Conservation (phyloP, 73 alveolate species). For the Paramecium biaurelia region DNA sequence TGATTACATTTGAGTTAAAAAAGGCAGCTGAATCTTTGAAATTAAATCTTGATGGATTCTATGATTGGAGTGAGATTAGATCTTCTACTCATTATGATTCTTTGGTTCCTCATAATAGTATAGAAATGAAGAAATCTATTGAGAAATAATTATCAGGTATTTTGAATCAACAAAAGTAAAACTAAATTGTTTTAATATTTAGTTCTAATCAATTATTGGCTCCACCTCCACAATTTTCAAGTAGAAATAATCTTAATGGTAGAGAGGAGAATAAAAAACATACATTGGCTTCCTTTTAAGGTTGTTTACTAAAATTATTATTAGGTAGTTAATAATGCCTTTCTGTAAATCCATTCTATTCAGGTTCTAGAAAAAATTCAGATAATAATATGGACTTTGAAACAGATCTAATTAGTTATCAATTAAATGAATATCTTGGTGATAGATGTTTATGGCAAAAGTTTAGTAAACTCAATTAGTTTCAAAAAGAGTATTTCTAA, state of each 20-base stretch:
- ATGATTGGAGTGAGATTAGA: conserved; percentile 16
- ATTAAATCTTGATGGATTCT: conserved; percentile 10
- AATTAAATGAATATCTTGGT: neutral
- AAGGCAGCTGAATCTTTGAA: conserved; percentile 24
- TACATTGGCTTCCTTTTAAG: neutral
- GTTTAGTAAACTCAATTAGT: neutral
- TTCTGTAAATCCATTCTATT: neutral
- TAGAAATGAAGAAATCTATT: neutral
- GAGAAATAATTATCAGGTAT: neutral
- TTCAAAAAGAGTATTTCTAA: neutral
- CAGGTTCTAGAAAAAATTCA: neutral
- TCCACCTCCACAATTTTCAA: neutral
- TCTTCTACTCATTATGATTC: neutral
- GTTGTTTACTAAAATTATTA: neutral
- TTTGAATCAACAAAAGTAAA: neutral
- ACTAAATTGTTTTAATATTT: neutral
- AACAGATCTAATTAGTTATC: neutral
- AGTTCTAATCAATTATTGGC: neutral
- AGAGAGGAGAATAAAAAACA: neutral
- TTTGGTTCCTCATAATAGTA: neutral
- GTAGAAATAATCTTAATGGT: neutral
- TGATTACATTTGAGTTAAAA: neutral
- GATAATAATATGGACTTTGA: neutral
- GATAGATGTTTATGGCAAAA: neutral
- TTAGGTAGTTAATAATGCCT: neutral